Evolutionary conservation across 2,329 filamentous ascomycete genomes (phyloP).

Genomic region (Remersonia thermophila): DNA sequence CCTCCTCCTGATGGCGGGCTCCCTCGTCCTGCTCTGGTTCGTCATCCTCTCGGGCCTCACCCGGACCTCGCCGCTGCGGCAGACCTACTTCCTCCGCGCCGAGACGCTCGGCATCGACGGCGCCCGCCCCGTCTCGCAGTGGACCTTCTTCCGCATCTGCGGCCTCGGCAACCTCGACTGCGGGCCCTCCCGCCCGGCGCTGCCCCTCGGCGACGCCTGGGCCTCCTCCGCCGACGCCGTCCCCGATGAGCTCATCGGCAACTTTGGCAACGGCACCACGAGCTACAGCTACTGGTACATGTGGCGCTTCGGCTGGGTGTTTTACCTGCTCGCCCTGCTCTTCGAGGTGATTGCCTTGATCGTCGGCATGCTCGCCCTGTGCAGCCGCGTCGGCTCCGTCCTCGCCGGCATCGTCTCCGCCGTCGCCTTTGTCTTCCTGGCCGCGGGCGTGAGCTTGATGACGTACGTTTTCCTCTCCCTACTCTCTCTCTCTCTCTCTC

Average conservation of each 20-base stretch:
- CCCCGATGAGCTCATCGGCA: conserved; percentile 36
- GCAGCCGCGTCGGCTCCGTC: conserved; percentile 56
- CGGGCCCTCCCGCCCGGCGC: conserved; percentile 45
- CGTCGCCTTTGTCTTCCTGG: conserved; percentile 56
- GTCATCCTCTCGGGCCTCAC: conserved; percentile 44
- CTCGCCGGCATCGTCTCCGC: conserved; percentile 46
- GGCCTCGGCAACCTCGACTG: conserved; percentile 53
- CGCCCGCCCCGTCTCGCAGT: conserved; percentile 57
- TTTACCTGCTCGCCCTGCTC: conserved; percentile 74
- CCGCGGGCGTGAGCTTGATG: conserved; percentile 57
- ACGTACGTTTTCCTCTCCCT: conserved; percentile 53
- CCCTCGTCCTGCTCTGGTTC: conserved; percentile 45
- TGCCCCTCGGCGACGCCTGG: conserved; percentile 64
- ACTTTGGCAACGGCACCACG: conserved; percentile 42
- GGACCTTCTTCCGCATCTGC: conserved; percentile 87
- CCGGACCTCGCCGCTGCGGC: conserved; percentile 45
- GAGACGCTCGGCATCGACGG: conserved; percentile 61
- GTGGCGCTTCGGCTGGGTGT: conserved; percentile 87
- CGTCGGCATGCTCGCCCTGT: conserved; percentile 55
- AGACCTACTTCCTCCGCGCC: conserved; percentile 77
- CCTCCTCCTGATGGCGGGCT: conserved; percentile 37
- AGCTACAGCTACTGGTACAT: conserved; percentile 60
- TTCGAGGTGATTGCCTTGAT: conserved; percentile 60
- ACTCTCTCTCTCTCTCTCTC: too few species aligned
- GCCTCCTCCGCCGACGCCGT: conserved; percentile 31